Evolutionary conservation across 352 stramenopile species (phyloP).

Genomic region (Thalassiosira hispida): DNA sequence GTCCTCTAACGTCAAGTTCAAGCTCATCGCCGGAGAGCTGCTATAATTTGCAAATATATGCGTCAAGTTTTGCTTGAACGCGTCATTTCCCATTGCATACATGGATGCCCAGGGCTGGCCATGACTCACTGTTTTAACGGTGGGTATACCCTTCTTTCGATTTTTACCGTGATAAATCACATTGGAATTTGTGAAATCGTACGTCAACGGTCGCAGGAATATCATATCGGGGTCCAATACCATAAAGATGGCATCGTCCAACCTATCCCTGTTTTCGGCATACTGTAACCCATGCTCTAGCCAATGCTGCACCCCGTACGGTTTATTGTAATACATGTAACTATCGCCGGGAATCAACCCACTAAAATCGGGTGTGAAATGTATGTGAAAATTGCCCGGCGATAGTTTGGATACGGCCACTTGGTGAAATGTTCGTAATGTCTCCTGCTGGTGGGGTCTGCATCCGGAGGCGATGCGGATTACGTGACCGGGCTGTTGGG

Average conservation of each 20-base stretch:
- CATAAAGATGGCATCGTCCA: constrained; percentile 75
- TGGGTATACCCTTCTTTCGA: constrained; percentile 28
- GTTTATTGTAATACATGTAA: constrained; percentile 87
- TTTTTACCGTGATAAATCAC: constrained; percentile 47
- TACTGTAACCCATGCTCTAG: constrained; percentile 73
- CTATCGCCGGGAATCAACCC: constrained; percentile 53
- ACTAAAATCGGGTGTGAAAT: constrained; percentile 85
- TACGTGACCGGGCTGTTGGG: constrained; percentile 70
- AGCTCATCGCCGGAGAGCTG: constrained; percentile 51
- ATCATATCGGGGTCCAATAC: constrained; percentile 87
- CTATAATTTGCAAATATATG: constrained; percentile 55
- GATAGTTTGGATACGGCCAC: constrained; percentile 60
- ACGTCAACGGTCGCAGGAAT: constrained; percentile 77
- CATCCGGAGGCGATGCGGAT: constrained; percentile 82
- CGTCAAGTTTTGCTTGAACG: constrained; percentile 47
- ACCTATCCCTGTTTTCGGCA: constrained; percentile 43
- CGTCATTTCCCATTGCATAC: constrained; percentile 68
- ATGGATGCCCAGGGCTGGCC: constrained; percentile 64
- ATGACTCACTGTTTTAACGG: constrained; percentile 47
- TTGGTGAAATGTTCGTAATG: constrained; percentile 45
- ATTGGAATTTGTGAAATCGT: constrained; percentile 65
- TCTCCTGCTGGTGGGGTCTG: constrained; percentile 45
- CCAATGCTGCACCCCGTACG: constrained; percentile 84
- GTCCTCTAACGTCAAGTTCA: constrained; percentile 33
- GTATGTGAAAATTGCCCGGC: constrained; percentile 74